A percentile compares a stretch with the other conserved stretches of the same genome.
These are phyloP conservation scores for Saccharomycopsis fodiens DNA, from an alignment of 805 yeast species.

Conservation along the genomic window DNA sequence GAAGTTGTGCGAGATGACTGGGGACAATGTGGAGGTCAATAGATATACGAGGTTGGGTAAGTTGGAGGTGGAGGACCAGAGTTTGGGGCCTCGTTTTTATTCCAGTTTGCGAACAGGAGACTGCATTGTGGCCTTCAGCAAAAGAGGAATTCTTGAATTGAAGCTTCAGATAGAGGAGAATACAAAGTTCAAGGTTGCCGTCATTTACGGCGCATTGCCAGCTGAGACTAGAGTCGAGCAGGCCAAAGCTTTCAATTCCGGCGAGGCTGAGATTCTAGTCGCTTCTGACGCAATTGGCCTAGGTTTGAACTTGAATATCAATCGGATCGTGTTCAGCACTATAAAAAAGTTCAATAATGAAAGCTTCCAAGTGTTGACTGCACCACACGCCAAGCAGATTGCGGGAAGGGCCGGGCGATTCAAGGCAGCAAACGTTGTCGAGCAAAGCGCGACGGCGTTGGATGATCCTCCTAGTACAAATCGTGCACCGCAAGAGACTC, in stretches of 20 bases:
- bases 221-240: constrained; percentile 89
- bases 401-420: constrained; percentile 96
- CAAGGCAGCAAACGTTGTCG: constrained; percentile 28
- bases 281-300: constrained; percentile 98
- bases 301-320: constrained; percentile 87
- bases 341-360: constrained; percentile 65
- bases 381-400: constrained; percentile 78
- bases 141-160: constrained; percentile 57
- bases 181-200: constrained; percentile 68
- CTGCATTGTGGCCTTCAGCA: constrained; percentile 83
- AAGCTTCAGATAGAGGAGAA: constrained; percentile 61
- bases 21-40: constrained; percentile 71
- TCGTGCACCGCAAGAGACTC: not conserved
- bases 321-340: constrained; percentile 68
- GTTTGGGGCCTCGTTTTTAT: constrained; percentile 28
- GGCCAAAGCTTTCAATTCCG: constrained; percentile 71
- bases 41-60: constrained; percentile 70
- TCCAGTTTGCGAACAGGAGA: constrained; percentile 59
- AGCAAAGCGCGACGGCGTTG: not conserved
- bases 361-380: constrained; percentile 37
- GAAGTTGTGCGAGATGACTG: constrained; percentile 56
- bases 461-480: constrained; percentile 2
- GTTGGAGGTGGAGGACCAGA: constrained; percentile 42
- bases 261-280: constrained; percentile 72
- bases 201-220: constrained; percentile 91